A percentile compares a stretch with the other conserved stretches of the same genome.
These are phyloP conservation scores for Gossypium raimondii DNA, from an alignment of 345 rosid species.

Conservation along the genomic window DNA sequence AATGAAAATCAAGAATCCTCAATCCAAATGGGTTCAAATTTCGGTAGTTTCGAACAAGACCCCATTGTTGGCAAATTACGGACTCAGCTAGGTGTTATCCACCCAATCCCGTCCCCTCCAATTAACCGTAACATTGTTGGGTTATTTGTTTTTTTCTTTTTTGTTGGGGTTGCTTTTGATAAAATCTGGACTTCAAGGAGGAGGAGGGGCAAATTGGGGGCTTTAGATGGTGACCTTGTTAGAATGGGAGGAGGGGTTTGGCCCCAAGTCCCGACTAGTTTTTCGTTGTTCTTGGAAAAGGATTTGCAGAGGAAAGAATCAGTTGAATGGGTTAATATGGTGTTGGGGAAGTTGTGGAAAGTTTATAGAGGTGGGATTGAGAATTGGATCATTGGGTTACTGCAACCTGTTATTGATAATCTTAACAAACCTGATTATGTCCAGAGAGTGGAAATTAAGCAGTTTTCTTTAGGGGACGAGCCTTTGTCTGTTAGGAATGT, in stretches of 20 bases:
- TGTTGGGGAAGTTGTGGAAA: slow-evolving; percentile 93
- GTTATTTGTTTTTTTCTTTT: slow-evolving; percentile 74
- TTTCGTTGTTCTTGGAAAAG: slow-evolving; percentile 72
- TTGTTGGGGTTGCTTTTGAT: slow-evolving; percentile 83
- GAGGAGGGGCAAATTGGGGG: slow-evolving; percentile 27
- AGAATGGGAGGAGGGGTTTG: slow-evolving; percentile 43
- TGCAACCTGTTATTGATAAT: slow-evolving; percentile 97
- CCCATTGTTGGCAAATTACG: slow-evolving; percentile 85
- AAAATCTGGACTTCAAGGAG: slow-evolving; percentile 77
- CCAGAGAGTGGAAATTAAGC: slow-evolving; percentile 84
- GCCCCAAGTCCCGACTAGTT: slow-evolving; percentile 88
- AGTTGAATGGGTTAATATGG: slow-evolving; percentile 99
- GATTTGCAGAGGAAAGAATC: slow-evolving; percentile 97
- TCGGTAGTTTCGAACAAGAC: slow-evolving; percentile 62
- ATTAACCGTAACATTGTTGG: slow-evolving; percentile 61
- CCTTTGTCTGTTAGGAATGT: slow-evolving; percentile 94
- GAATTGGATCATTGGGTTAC: slow-evolving; percentile 82
- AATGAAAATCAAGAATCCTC: slow-evolving; percentile 30
- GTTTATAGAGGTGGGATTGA: slow-evolving; percentile 93
- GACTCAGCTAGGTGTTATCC: slow-evolving; percentile 82
- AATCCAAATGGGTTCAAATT: slow-evolving; percentile 43
- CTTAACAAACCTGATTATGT: slow-evolving; percentile 94
- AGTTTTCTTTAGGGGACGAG: slow-evolving; percentile 91
- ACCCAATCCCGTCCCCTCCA: slow-evolving; percentile 89
- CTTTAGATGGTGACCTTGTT: slow-evolving; percentile 21